Evolutionary conservation across 225 moss, liverwort and hornwort species (phyloP), one percentile per base, ranked within the genome.

Genomic region (Thuidium tamariscinum): DNA sequence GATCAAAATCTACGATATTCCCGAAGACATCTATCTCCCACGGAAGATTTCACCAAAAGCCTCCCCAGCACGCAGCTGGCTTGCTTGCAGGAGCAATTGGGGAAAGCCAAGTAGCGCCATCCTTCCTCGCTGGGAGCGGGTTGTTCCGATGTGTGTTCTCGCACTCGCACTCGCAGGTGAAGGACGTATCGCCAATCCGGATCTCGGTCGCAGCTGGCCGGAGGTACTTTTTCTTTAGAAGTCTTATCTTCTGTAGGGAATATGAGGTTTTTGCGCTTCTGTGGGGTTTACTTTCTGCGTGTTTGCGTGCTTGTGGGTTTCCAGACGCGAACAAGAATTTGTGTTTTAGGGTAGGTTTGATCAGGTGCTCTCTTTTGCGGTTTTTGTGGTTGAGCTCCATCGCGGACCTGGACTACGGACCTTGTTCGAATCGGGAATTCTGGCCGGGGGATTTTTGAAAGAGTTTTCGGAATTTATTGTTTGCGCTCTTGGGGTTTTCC

Each of bases 1-100:
- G 3, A 5, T 2, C 0, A 1, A 13, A 56, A 66, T 89, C 63
- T 82, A 39, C 18, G 34, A 10, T 14, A 18, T 1, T 49, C 4
- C 5, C 0, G 3, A 27, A 3, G 49, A 22, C 41, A 87, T 89
- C 79, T 21, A 63, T 4, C 1, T 4, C 1, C 0, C 0, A 3
- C 0, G 9, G 13, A 69, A 66, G 78, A 85, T 82, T 72, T 46
- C 30, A 21, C 19, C 20, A 27, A 23, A 30, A 27, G n/a, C 22
- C 19, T 23, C 18, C 46, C 17, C 39, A 23, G 68, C 74, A 66
- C 27, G 74, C 74, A 79, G 85, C 90, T 79, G 74, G 79, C 66
- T 55, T 41, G 67, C 46, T 52, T 34, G 60, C n/a, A 11, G 25
- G 23, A 61, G 81, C 70, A 63, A 81, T 48, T 23, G 22, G 32